Conservation (phyloP, 2,329 filamentous ascomycete genomes). For the Clarireedia hainanense region DNA sequence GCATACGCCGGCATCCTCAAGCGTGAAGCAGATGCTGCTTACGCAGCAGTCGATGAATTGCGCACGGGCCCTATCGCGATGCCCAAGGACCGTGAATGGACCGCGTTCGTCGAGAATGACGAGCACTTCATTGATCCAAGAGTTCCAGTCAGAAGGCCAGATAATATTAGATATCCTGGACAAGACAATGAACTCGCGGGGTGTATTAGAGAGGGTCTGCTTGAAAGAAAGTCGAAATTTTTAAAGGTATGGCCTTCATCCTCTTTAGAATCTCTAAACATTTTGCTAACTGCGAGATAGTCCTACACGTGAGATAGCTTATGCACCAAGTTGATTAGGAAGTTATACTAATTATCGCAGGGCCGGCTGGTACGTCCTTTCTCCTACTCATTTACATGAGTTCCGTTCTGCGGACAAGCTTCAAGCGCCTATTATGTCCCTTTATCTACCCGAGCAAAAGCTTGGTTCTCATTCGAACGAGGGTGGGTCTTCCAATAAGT, state of each 20-base stretch:
- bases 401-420: conserved; percentile 97
- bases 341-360: conserved; percentile 5
- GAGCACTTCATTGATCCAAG: conserved; percentile 82
- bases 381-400: conserved; percentile 93
- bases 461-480: conserved; percentile 82
- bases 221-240: conserved; percentile 98
- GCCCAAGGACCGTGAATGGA: conserved; percentile 89
- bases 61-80: conserved; percentile 82
- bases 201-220: conserved; percentile 81
- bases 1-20: conserved; percentile 87
- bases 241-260: conserved; percentile 34
- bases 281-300: conserved; percentile 30
- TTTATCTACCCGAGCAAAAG: conserved; percentile 92
- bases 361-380: conserved; percentile 69
- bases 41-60: conserved; percentile 70
- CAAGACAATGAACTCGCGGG: conserved; percentile 71
- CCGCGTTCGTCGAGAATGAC: conserved; percentile 67
- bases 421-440: conserved; percentile 89
- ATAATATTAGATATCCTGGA: conserved; percentile 86
- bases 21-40: conserved; percentile 78
- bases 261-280: not conserved
- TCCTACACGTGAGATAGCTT: conserved; percentile 7
- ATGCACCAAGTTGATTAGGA: not conserved
- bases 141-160: conserved; percentile 65
- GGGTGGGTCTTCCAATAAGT: conserved; percentile 86